Evolutionary conservation across 176 grass and related monocot genomes (phyloP), one percentile per base, ranked within the genome.

Genomic region (Tuctoria greenei): DNA sequence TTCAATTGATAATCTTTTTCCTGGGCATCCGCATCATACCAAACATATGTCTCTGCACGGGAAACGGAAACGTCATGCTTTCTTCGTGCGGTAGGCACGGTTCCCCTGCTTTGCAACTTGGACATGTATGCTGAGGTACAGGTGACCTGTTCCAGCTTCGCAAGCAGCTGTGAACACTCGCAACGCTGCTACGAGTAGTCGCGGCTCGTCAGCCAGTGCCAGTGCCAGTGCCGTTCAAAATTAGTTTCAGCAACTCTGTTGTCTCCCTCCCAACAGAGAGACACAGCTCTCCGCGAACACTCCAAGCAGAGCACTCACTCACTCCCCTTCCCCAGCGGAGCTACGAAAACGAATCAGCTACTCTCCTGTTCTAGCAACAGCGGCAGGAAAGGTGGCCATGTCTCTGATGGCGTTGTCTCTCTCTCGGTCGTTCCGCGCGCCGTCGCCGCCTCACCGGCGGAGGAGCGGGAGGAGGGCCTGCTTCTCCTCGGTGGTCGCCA

Each of bases 401-500:
- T 71, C 79, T 44, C 79, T 66, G 11, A 73, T 61, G 60, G 34
- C 50, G 20, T 7, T 47, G 20, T 8, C 58, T 18, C 52, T 78
- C 24, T 43, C 42, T 78, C 67, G 51, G 61, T 1, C 13, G 17
- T 42, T 77, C 17, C 9, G 8, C 24, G 31, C 50, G 40, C 57
- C 47, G 31, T 11, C 31, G 8, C 67, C 51, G 26, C 25, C 23
- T 82, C 50, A 31, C 31, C 31, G 31, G 31, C 31, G 31, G 31
- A 31, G 31, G 31, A 31, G 31, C 2, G 1, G 77, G 58, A 58
- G 75, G 58, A 68, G 50, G 44, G 20, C 5, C 20, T n/a, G n/a
- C n/a, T n/a, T 59, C 4, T 82, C 52, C 31, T 56, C 52, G 10
- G 68, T 87, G 36, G 85, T 87, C 24, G 68, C 79, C 25, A 78